Evolutionary conservation across 306 rosid species (phyloP).

Genomic region (Citrullus colocynthis): DNA sequence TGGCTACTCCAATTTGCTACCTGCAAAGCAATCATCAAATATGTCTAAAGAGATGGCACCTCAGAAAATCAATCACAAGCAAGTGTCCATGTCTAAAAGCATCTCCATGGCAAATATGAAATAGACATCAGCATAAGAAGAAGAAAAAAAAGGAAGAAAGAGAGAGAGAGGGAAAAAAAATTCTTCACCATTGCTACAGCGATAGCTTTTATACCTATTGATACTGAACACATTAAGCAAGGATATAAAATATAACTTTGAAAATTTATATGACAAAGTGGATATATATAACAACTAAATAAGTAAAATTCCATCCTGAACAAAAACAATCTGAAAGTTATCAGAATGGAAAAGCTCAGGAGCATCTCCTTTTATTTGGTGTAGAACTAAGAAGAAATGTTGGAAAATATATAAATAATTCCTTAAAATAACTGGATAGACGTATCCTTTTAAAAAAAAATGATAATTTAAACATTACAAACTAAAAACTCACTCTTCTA

Average conservation of each 20-base stretch:
- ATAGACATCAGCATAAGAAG: background rate
- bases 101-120: background rate
- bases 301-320: background rate
- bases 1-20: slow-evolving; percentile 74
- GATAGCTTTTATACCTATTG: background rate
- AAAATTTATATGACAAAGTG: background rate
- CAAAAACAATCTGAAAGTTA: background rate
- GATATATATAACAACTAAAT: background rate
- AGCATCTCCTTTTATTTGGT: background rate
- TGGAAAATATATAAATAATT: background rate
- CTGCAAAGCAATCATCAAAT: slow-evolving; percentile 18
- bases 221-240: background rate
- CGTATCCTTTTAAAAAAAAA: background rate
- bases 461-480: background rate
- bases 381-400: background rate
- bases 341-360: background rate
- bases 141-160: too few species aligned
- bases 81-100: background rate
- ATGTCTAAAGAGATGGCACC: background rate
- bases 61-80: background rate
- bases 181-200: background rate
- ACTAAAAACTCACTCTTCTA: background rate
- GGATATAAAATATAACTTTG: background rate
- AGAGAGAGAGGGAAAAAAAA: background rate
- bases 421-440: background rate